Conservation (phyloP, 805 yeast genomes). For the Starmerella etchellsii region DNA sequence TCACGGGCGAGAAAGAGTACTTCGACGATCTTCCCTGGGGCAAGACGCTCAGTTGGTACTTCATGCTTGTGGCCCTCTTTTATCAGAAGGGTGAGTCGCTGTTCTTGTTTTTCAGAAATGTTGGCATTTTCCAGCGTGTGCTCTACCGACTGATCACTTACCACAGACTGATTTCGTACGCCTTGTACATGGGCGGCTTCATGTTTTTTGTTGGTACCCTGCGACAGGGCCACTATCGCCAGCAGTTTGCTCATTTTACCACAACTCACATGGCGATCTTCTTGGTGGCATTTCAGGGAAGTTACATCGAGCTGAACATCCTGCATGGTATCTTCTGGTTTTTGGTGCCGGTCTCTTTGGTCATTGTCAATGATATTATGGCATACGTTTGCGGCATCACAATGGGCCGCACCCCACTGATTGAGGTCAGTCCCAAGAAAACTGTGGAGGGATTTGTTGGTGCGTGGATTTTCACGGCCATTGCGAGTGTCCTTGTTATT, state of each 20-base stretch:
- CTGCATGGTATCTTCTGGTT: constrained; percentile 91
- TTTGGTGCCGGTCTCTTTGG: constrained; percentile 79
- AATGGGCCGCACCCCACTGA: constrained; percentile 83
- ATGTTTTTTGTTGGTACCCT: constrained; percentile 80
- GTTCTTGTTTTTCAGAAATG: constrained; percentile 49
- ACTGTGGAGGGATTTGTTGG: constrained; percentile 96
- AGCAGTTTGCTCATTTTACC: constrained; percentile 89
- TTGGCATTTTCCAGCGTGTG: constrained; percentile 39
- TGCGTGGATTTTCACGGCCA: constrained; percentile 88
- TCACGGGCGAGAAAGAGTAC: constrained; percentile 72
- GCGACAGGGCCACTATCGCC: constrained; percentile 76
- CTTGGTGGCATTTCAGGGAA: constrained; percentile 86
- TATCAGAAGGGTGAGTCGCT: constrained; percentile 80
- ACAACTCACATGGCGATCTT: constrained; percentile 87
- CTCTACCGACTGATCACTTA: constrained; percentile 53
- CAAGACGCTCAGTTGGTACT: constrained; percentile 82
- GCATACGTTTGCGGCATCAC: constrained; percentile 96
- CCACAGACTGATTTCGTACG: constrained; percentile 74
- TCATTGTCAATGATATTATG: constrained; percentile 86
- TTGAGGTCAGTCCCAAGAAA: constrained; percentile 90
- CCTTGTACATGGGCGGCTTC: constrained; percentile 74
- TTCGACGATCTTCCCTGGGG: constrained; percentile 76
- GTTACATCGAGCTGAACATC: constrained; percentile 78
- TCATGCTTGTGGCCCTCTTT: constrained; percentile 72
- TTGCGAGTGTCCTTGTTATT: constrained; percentile 57